Conservation (phyloP, 176 grass and related monocot species). For the Musa troglodytarum region DNA sequence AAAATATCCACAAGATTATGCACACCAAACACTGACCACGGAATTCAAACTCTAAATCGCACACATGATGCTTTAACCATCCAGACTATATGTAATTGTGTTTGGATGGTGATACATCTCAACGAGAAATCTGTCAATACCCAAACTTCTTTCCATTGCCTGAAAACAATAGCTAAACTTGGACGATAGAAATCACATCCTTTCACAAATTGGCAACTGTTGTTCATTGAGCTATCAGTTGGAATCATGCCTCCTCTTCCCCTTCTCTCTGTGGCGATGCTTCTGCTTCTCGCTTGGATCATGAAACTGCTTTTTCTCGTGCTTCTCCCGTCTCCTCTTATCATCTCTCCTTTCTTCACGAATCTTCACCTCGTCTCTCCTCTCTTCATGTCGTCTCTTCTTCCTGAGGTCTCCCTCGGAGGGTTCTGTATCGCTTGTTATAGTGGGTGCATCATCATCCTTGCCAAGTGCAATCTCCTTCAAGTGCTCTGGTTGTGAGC, state of each 20-base stretch:
- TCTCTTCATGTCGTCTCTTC: conserved; percentile 38
- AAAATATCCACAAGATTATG: too few species aligned
- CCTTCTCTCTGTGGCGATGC: conserved; percentile 54
- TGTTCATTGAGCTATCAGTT: conserved; percentile 23
- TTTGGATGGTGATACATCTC: too few species aligned
- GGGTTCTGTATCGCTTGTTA: conserved; percentile 33
- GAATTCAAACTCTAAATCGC: too few species aligned
- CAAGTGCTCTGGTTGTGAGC: conserved; percentile 29
- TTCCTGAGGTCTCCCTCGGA: conserved; percentile 45
- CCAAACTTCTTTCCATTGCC: too few species aligned
- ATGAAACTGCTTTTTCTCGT: conserved; percentile 37
- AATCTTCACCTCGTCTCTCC: conserved; percentile 24
- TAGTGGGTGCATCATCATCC: conserved; percentile 17
- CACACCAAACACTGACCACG: too few species aligned
- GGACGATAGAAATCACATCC: too few species aligned
- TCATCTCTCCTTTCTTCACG: conserved; percentile 38
- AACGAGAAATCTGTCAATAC: too few species aligned
- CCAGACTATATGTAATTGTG: too few species aligned
- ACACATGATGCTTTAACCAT: too few species aligned
- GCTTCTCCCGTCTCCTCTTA: conserved; percentile 28
- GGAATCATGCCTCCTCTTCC: conserved; percentile 59
- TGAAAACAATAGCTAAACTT: too few species aligned
- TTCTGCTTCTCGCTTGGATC: conserved; percentile 35
- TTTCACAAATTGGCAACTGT: too few species aligned
- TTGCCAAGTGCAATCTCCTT: conserved; percentile 26